Base-by-base conservation (phyloP, 148 eudicot species). In the Bassia scoparia region DNA sequence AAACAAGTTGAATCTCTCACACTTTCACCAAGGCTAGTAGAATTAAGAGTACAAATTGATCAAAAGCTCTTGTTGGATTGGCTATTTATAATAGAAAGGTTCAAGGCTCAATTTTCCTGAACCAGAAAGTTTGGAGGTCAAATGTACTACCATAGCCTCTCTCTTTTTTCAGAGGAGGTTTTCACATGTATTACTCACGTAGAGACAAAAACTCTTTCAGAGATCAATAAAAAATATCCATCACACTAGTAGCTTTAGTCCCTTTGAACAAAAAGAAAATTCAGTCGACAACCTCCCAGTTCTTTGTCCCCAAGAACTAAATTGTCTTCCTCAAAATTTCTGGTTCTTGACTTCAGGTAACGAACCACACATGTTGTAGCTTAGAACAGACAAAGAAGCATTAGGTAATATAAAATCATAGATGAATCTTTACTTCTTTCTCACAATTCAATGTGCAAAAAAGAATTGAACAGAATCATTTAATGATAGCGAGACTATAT, bases 321-420 rank as follows among this genome's bases (percentile, higher is more conserved):
- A 15, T 21, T 63, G 64, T 37, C 8, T 5, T 10, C 29, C 12
- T 61, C 8, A 34, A 20, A 21, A 20, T 63, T 60, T 16, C 11
- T 60, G 12, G 38, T 60, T 60, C 64, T 30, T 9, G n/a, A 35
- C n/a, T n/a, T n/a, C 4, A 30, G n/a, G 64, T n/a, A 16, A n/a
- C 44, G n/a, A n/a, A n/a, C n/a, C n/a, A 63, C 21, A 37, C 67
- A 63, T 37, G 48, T 10, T 14, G 41, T 61, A 63, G 46, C 67
- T 63, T 34, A 48, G 27, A 63, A 12, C 6, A 34, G 48, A 55
- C 16, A 55, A 55, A 55, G 12, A 63, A 1, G 26, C n/a, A n/a
- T 7, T 13, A 60, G 31, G 21, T 15, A 7, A 12, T 7, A 16
- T 5, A 61, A 43, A 7, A 24, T 18, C n/a, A 4, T 33, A 35